Evolutionary conservation across 306 rosid genomes (phyloP).

Genomic region (Dicorynia guianensis): DNA sequence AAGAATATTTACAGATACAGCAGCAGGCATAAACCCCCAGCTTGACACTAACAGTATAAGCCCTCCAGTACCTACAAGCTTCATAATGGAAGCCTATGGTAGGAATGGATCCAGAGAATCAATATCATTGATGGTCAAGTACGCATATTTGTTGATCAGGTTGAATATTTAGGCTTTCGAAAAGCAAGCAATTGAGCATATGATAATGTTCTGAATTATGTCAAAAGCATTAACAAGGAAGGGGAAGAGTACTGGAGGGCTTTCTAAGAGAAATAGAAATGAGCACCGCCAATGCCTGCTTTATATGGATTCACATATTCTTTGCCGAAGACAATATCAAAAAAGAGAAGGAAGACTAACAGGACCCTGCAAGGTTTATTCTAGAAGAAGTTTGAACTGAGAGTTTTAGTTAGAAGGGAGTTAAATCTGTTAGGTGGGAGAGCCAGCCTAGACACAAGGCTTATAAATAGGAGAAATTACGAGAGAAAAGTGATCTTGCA

Average conservation of each 20-base stretch:
- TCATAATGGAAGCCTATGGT: conserved; percentile 1
- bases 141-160: neutral
- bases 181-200: neutral
- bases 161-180: neutral
- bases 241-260: neutral
- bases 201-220: neutral
- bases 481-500: too few relatives aligned
- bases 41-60: neutral
- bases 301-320: conserved; percentile 7
- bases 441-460: too few relatives aligned
- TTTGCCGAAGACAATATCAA: conserved; percentile 25
- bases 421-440: too few relatives aligned
- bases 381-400: too few relatives aligned
- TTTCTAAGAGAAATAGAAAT: neutral
- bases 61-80: conserved; percentile 3
- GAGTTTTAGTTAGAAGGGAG: too few relatives aligned
- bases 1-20: conserved; percentile 24
- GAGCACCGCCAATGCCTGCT: neutral
- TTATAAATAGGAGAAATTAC: too few relatives aligned
- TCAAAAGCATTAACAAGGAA: neutral
- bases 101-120: conserved; percentile 22
- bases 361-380: too few relatives aligned
- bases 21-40: conserved; percentile 22
- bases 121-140: neutral
- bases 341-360: conserved; percentile 35